A percentile compares a stretch with the other conserved stretches of the same genome.
These are phyloP conservation scores for Coemansia sp. DNA, from an alignment of 371 early-diverging fungal species.

Conservation along the genomic window DNA sequence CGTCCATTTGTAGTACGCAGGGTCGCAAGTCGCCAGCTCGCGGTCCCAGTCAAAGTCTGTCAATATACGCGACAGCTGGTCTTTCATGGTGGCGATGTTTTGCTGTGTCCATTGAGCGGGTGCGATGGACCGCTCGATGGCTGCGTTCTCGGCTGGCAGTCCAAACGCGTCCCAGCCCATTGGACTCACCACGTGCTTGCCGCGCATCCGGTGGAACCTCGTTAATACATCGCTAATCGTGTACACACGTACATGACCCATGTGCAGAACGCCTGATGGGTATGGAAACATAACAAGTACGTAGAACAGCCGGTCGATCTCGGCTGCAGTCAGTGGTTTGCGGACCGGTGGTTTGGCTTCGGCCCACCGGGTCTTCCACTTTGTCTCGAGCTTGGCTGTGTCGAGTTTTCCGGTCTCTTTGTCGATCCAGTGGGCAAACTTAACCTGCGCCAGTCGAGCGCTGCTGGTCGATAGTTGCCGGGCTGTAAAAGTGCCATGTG, in stretches of 20 bases:
- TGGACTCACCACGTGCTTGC: constrained; percentile 79
- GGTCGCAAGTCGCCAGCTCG: constrained; percentile 83
- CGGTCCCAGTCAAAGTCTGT: constrained; percentile 90
- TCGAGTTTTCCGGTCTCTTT: constrained; percentile 31
- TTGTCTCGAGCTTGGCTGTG: constrained; percentile 56
- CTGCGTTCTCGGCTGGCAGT: constrained; percentile 97
- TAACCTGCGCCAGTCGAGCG: constrained; percentile 8
- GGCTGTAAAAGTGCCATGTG: constrained; percentile 35
- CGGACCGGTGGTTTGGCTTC: constrained; percentile 29
- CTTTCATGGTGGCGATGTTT: constrained; percentile 81
- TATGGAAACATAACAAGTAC: constrained; percentile 94
- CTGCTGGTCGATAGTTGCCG: constrained; percentile 35
- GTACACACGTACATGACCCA: constrained; percentile 95
- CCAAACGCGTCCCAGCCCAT: constrained; percentile 99
- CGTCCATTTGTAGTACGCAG: constrained; percentile 89
- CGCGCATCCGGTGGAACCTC: constrained; percentile 73
- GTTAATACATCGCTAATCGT: constrained; percentile 86
- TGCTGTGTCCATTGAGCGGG: constrained; percentile 81
- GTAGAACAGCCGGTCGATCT: constrained; percentile 58
- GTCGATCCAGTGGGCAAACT: constrained; percentile 42
- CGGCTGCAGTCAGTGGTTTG: constrained; percentile 19
- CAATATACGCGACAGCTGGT: constrained; percentile 70
- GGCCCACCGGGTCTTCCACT: constrained; percentile 63
- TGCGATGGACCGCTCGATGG: constrained; percentile 79
- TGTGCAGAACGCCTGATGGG: constrained; percentile 88